phyloP scores from a whole-genome alignment of 2,329 filamentous ascomycete species.

The Acarospora socialis region DNA sequence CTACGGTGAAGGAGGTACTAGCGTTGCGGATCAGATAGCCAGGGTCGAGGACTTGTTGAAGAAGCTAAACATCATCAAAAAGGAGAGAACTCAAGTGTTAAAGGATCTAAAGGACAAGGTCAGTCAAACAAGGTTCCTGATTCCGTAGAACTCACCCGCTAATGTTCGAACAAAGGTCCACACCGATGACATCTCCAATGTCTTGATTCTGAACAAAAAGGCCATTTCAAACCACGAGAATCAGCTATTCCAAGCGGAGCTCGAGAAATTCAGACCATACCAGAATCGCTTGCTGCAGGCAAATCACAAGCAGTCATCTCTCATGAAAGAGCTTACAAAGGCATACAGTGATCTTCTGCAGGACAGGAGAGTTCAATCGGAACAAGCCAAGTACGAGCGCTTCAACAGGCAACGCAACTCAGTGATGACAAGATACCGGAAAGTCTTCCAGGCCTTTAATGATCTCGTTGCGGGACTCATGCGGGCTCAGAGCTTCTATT shows the following conservation, averaged over 20 bases:
- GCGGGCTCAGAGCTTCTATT: slow-evolving; percentile 84
- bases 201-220: slow-evolving; percentile 96
- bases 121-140: slow-evolving; percentile 16
- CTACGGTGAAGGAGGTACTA: slow-evolving; percentile 65
- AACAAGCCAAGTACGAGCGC: slow-evolving; percentile 88
- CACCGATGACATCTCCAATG: slow-evolving; percentile 93
- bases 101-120: slow-evolving; percentile 98
- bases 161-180: slow-evolving; percentile 53
- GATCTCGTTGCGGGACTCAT: slow-evolving; percentile 75
- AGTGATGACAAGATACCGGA: slow-evolving; percentile 77
- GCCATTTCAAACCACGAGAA: slow-evolving; percentile 82
- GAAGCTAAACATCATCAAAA: slow-evolving; percentile 82
- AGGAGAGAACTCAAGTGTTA: slow-evolving; percentile 77
- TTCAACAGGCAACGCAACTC: slow-evolving; percentile 70
- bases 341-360: slow-evolving; percentile 79
- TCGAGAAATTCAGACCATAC: slow-evolving; percentile 93
- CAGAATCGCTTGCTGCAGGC: slow-evolving; percentile 85
- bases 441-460: slow-evolving; percentile 82
- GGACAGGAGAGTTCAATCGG: slow-evolving; percentile 82
- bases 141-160: too few relatives aligned
- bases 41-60: slow-evolving; percentile 81
- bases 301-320: slow-evolving; percentile 82
- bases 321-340: slow-evolving; percentile 88
- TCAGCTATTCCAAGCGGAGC: slow-evolving; percentile 83
- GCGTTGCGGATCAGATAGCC: slow-evolving; percentile 77